Base-by-base conservation (phyloP, 2,329 filamentous ascomycete species). In the Curvularia eragrostidis region DNA sequence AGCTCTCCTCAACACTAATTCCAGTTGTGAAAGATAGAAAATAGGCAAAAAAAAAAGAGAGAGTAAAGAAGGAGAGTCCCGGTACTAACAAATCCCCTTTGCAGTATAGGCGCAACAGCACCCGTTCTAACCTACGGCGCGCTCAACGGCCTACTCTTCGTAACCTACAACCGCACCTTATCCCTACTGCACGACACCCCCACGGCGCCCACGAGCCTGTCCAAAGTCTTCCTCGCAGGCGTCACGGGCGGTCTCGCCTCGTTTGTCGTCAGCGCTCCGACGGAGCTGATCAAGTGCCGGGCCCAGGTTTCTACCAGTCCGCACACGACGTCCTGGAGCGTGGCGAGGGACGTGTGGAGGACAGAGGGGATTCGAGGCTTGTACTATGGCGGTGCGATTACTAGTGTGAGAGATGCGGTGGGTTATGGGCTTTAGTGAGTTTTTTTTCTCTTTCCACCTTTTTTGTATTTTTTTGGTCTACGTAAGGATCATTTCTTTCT, bases 391-490 rank as follows among this genome's bases (percentile, higher is more conserved):
- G 94, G 94, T 19, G 82, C 80, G 0, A 87, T 97, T 15, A 98
- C 94, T 0, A 91, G 89, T 52, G 73, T 94, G 39, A 84, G 94
- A 48, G 94, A 98, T 77, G 89, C 89, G 56, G 85, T 97, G 54
- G 94, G 94, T n/a, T 98, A 97, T 78, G 94, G 93, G 0, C 97
- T 97, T 76, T 98, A 97, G 84, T 87, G 81, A 69, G 83, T 67
- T 41, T 43, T 47, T 23, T 36, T 1, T 6, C n/a, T 8, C 10
- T 32, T 32, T 13, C 3, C 10, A 10, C 28, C 28, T 5, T 28
- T 8, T 28, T 28, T 28, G 30, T 12, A 34, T 12, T 3, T 36
- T 12, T 5, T 34, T n/a, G n/a, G n/a, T n/a, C n/a, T n/a, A n/a
- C n/a, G n/a, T n/a, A n/a, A n/a, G n/a, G n/a, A n/a, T n/a, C n/a